A percentile compares a stretch with the other conserved stretches of the same genome.
phyloP scores from a whole-genome alignment of 352 stramenopile species.

The Pythium aristosporum region DNA sequence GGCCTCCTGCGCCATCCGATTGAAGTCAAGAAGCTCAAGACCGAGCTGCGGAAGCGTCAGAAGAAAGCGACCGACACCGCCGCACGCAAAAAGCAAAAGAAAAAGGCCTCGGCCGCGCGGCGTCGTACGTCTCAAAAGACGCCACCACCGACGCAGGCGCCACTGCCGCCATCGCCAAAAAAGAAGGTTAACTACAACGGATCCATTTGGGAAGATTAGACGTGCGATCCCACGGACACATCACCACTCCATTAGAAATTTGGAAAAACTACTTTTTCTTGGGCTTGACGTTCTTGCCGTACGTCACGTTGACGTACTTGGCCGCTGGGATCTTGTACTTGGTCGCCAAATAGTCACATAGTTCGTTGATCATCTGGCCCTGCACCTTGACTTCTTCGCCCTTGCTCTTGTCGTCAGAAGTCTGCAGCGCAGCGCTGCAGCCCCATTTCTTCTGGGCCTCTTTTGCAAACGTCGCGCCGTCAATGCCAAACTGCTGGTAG shows the following conservation, averaged over 20 bases:
- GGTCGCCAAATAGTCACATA: slow-evolving; percentile 58
- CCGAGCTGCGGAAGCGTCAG: slow-evolving; percentile 41
- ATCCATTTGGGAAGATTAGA: slow-evolving; percentile 14
- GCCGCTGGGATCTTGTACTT: slow-evolving; percentile 64
- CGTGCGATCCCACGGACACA: no score
- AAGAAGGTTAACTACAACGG: slow-evolving; percentile 5
- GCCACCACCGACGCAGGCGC: not conserved
- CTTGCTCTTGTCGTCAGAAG: slow-evolving; percentile 59
- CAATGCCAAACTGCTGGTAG: slow-evolving; percentile 82
- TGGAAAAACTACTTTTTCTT: slow-evolving; percentile 58
- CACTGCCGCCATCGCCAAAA: not conserved
- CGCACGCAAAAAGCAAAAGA: slow-evolving; percentile 41
- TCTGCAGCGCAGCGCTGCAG: slow-evolving; percentile 57
- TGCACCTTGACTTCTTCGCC: slow-evolving; percentile 77
- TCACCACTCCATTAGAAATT: slow-evolving; percentile 1
- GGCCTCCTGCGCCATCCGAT: slow-evolving; percentile 47
- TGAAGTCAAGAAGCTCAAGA: slow-evolving; percentile 54
- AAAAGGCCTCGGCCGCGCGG: slow-evolving; percentile 43
- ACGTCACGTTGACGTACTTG: slow-evolving; percentile 71
- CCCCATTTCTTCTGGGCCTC: slow-evolving; percentile 85
- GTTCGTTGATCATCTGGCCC: slow-evolving; percentile 78
- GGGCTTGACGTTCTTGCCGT: slow-evolving; percentile 77
- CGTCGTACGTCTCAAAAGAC: slow-evolving; percentile 14
- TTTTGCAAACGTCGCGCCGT: slow-evolving; percentile 64
- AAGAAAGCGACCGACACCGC: slow-evolving; percentile 30